Base-by-base conservation (phyloP, 1,284 basidiomycete genomes). In the Cystobasidiaceae sp. region DNA sequence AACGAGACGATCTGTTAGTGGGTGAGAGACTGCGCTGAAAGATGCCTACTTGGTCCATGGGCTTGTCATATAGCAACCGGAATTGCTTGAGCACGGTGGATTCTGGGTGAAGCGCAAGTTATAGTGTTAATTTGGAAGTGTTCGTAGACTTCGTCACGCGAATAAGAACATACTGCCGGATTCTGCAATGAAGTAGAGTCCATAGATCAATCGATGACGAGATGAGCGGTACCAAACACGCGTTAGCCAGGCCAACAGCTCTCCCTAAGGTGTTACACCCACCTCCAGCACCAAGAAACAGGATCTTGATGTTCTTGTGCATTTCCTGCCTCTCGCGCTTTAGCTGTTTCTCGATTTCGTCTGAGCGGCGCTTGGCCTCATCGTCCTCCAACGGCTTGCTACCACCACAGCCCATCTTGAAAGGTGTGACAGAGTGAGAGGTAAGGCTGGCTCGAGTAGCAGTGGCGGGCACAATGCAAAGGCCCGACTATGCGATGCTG, bases 71-170 rank as follows among this genome's bases (percentile, higher is more conserved):
- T 44, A 58, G n/a, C 13, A 57, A 44, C 8, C 52, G 44, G 37
- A 94, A 94, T 78, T 94, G 91, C 80, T 94, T 94, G 68, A 96
- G 82, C 25, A 96, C 88, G 2, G 92, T 94, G n/a, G 90, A 93
- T 84, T 90, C 37, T 39, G 46, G 37, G n/a, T 39, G 45, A 3
- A 2, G 32, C 13, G n/a, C 3, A 9, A 34, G n/a, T n/a, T n/a
- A n/a, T n/a, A n/a, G n/a, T n/a, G n/a, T n/a, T n/a, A n/a, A n/a
- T n/a, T n/a, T n/a, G n/a, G n/a, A 46, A 13, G 3, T 46, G 23
- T 17, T 2, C 13, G 15, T 3, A 15, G 15, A n/a, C 6, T 9
- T 27, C 5, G 9, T 7, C 28, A 30, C 44, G 13, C 19, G 33
- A 41, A 11, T 19, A 57, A 48, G 77, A 80, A 19, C 60, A 86